phyloP scores from a whole-genome alignment of 2,329 filamentous ascomycete species.

The Pseudogymnoascus verrucosus region DNA sequence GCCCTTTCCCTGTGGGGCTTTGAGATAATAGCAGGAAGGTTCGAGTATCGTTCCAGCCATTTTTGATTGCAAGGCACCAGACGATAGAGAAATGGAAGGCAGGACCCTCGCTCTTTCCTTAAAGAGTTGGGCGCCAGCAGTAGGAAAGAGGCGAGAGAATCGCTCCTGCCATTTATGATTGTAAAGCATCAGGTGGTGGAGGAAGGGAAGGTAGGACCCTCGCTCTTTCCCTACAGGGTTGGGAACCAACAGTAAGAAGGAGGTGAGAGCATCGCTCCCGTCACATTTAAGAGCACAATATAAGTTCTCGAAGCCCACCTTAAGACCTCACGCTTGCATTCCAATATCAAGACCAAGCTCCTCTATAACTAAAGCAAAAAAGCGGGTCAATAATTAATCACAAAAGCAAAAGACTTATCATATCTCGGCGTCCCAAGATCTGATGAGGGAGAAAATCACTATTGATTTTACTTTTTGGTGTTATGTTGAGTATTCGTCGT shows the following conservation, averaged over 20 bases:
- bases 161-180: background rate
- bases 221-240: too few species aligned
- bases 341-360: background rate
- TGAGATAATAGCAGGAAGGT: background rate
- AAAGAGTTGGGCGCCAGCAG: background rate
- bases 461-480: conserved; percentile 4
- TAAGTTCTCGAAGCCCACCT: background rate
- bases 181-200: too few species aligned
- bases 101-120: background rate
- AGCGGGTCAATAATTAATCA: background rate
- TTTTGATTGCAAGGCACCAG: too few species aligned
- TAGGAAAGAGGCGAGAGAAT: background rate
- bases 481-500: background rate
- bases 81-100: background rate
- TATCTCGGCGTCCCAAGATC: background rate
- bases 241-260: background rate
- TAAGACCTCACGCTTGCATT: background rate
- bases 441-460: background rate
- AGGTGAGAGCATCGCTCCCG: background rate
- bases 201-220: too few species aligned
- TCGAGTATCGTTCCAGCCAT: too few species aligned
- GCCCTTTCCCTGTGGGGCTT: background rate
- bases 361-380: background rate
- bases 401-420: background rate
- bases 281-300: background rate